These are phyloP conservation scores for Bromus sterilis DNA, from an alignment of 176 grass and related monocot species.

Conservation along the genomic window DNA sequence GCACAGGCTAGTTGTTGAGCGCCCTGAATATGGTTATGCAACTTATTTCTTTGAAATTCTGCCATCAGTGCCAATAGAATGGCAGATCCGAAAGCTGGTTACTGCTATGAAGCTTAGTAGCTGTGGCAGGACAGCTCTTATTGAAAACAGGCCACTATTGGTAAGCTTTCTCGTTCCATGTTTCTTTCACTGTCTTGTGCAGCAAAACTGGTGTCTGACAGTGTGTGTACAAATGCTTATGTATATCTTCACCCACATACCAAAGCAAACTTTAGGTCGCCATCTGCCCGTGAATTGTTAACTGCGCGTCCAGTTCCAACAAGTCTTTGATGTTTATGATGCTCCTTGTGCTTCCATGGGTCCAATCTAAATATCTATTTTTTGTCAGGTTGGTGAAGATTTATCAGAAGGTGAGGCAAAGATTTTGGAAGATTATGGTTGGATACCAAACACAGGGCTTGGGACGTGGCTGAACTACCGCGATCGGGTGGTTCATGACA, in stretches of 20 bases:
- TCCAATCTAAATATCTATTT: not conserved
- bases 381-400: conserved; percentile 62
- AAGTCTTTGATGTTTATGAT: not conserved
- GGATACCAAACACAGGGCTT: conserved; percentile 66
- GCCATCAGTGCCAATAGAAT: conserved; percentile 54
- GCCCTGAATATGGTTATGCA: conserved; percentile 91
- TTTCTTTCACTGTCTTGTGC: not conserved
- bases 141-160: conserved; percentile 73
- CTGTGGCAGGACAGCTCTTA: conserved; percentile 70
- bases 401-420: conserved; percentile 58
- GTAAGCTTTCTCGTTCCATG: conserved; percentile 31
- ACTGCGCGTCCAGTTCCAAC: not conserved
- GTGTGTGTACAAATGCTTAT: not conserved
- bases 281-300: not conserved
- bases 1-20: conserved; percentile 86
- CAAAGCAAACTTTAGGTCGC: not conserved
- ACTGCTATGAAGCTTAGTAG: conserved; percentile 82
- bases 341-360: not conserved
- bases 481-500: conserved; percentile 78
- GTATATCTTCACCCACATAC: not conserved
- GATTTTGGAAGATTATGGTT: conserved; percentile 73
- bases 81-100: conserved; percentile 75
- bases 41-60: conserved; percentile 95
- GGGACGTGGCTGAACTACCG: conserved; percentile 80
- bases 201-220: not conserved